These are phyloP conservation scores for Orbilia quercus DNA, from an alignment of 2,329 filamentous ascomycete species.

Conservation along the genomic window DNA sequence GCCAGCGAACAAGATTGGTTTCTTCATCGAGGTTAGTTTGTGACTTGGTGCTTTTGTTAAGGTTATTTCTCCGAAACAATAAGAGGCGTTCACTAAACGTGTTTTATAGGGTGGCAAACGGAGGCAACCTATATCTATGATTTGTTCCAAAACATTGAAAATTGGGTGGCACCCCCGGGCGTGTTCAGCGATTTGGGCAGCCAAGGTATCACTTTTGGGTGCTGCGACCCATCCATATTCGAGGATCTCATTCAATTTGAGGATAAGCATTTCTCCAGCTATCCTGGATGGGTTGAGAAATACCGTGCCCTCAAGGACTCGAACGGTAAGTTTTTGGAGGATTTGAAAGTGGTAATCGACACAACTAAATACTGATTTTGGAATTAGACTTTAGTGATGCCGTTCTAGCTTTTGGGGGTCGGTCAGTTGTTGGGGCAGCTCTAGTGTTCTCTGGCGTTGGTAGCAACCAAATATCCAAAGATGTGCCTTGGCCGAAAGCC, in stretches of 20 bases:
- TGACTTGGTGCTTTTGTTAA: neutral
- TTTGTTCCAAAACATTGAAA: constrained; percentile 59
- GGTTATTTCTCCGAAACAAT: neutral
- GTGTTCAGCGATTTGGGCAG: constrained; percentile 57
- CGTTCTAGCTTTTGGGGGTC: constrained; percentile 59
- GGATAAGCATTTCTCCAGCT: constrained; percentile 59
- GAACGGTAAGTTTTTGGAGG: constrained; percentile 47
- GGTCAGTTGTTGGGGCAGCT: constrained; percentile 59
- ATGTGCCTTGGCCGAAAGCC: constrained; percentile 60
- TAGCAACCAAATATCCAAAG: constrained; percentile 60
- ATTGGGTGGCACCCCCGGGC: constrained; percentile 55
- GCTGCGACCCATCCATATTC: constrained; percentile 58
- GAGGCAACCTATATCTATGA: constrained; percentile 60
- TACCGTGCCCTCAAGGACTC: constrained; percentile 59
- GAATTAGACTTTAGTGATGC: constrained; percentile 59
- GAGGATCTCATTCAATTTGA: constrained; percentile 60
- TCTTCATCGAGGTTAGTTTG: constrained; percentile 56
- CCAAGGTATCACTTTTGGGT: constrained; percentile 58
- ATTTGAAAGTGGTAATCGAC: neutral
- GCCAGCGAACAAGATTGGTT: constrained; percentile 60
- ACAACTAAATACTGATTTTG: constrained; percentile 4
- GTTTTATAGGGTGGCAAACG: constrained; percentile 57
- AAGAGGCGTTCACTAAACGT: neutral
- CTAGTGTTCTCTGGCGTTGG: constrained; percentile 60
- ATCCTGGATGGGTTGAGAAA: constrained; percentile 61